Percentiles rank a stretch among this genome's conserved stretches.
These are phyloP conservation scores for sweet orange (Citrus sinensis) DNA, from an alignment of 345 rosid species.

Conservation along the genomic window DVS_A1.0 CM039168.1:28118501-28119000, in stretches of 20 bases:
- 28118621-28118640: constrained; percentile 70
- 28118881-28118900: neutral
- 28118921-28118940: neutral
- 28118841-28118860: constrained; percentile 80
- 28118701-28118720: neutral
- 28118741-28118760: constrained; percentile 57
- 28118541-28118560: neutral
- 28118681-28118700: neutral
- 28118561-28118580: neutral
- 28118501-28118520: neutral
- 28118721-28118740: neutral
- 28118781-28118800: constrained; percentile 70
- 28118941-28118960: neutral
- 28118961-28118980: neutral
- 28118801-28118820: constrained; percentile 61
- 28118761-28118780: constrained; percentile 83
- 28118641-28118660: constrained; percentile 88
- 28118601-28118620: constrained; percentile 68
- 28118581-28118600: constrained; percentile 49
- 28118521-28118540: neutral
- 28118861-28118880: neutral
- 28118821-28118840: constrained; percentile 75
- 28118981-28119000: neutral
- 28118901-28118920: neutral
- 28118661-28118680: constrained; percentile 14